These are phyloP conservation scores for Babesia ovis DNA, from an alignment of 169 alveolate genomes.

Conservation along the genomic window DNA sequence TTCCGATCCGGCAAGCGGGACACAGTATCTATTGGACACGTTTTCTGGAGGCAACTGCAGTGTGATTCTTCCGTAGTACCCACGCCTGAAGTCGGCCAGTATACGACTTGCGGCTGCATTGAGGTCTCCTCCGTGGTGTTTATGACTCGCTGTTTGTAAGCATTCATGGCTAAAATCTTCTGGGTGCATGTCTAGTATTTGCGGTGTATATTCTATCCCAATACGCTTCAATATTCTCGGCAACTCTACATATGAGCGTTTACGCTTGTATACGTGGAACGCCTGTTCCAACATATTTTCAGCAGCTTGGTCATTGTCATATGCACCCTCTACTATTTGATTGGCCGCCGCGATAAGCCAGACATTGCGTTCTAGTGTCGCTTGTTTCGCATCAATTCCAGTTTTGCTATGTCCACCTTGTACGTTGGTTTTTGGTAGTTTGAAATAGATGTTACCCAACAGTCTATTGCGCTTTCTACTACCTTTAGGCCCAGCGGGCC, in stretches of 20 bases:
- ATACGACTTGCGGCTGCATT: slow-evolving; percentile 78
- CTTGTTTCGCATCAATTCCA: slow-evolving; percentile 22
- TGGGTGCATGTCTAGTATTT: slow-evolving; percentile 29
- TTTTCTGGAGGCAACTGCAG: slow-evolving; percentile 71
- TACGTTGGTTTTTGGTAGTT: slow-evolving; percentile 13
- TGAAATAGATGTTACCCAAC: slow-evolving; percentile 35
- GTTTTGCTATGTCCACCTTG: slow-evolving; percentile 45
- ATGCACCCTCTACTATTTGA: slow-evolving; percentile 59
- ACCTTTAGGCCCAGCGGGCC: slow-evolving; percentile 30
- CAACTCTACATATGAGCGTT: slow-evolving; percentile 27
- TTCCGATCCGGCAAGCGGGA: slow-evolving; percentile 1
- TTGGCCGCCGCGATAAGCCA: slow-evolving; percentile 60
- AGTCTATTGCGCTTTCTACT: slow-evolving; percentile 55
- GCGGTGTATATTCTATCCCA: slow-evolving; percentile 1
- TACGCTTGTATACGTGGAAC: slow-evolving; percentile 9
- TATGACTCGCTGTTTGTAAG: slow-evolving; percentile 31
- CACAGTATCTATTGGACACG: slow-evolving; percentile 46
- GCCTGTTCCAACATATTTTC: slow-evolving; percentile 42
- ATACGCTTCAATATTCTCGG: slow-evolving; percentile 35
- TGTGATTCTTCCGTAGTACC: slow-evolving; percentile 76
- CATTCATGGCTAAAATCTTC: slow-evolving; percentile 39
- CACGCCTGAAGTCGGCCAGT: slow-evolving; percentile 77
- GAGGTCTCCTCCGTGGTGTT: slow-evolving; percentile 56
- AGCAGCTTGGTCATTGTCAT: slow-evolving; percentile 59
- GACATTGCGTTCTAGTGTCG: slow-evolving; percentile 37